Evolutionary conservation across 2,329 filamentous ascomycete genomes (phyloP).

Genomic region (Microcyclospora tardicrescens): DNA sequence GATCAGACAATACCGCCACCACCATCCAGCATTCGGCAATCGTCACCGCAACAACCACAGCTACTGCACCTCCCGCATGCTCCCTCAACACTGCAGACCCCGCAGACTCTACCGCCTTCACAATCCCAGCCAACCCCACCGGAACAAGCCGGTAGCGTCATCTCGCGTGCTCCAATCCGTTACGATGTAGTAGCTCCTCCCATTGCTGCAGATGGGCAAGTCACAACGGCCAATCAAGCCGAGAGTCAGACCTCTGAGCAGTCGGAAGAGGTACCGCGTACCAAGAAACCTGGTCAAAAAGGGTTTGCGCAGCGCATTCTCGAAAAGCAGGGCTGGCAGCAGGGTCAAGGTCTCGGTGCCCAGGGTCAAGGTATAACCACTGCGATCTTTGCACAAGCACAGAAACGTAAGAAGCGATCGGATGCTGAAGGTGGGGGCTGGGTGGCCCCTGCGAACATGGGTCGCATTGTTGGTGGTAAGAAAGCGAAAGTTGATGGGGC

Average conservation of each 20-base stretch:
- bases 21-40: neutral
- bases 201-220: slow-evolving; percentile 32
- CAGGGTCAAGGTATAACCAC: slow-evolving; percentile 71
- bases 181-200: slow-evolving; percentile 46
- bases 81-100: slow-evolving; percentile 2
- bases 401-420: slow-evolving; percentile 68
- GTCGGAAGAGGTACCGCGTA: slow-evolving; percentile 35
- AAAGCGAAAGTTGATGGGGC: slow-evolving; percentile 31
- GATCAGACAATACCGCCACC: neutral
- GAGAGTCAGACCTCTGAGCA: slow-evolving; percentile 19
- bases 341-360: slow-evolving; percentile 77
- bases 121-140: slow-evolving; percentile 18
- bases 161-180: slow-evolving; percentile 65
- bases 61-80: too few relatives aligned
- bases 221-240: neutral
- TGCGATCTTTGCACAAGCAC: slow-evolving; percentile 69
- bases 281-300: slow-evolving; percentile 61
- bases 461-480: slow-evolving; percentile 69
- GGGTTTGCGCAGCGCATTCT: slow-evolving; percentile 81
- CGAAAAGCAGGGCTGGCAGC: slow-evolving; percentile 86
- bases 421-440: slow-evolving; percentile 71
- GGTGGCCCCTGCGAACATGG: slow-evolving; percentile 52
- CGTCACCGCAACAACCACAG: neutral
- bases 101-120: slow-evolving; percentile 10
- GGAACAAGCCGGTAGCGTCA: slow-evolving; percentile 40